Evolutionary conservation across 257 asterid species (phyloP).

Genomic region (Capsicum rhomboideum): DNA sequence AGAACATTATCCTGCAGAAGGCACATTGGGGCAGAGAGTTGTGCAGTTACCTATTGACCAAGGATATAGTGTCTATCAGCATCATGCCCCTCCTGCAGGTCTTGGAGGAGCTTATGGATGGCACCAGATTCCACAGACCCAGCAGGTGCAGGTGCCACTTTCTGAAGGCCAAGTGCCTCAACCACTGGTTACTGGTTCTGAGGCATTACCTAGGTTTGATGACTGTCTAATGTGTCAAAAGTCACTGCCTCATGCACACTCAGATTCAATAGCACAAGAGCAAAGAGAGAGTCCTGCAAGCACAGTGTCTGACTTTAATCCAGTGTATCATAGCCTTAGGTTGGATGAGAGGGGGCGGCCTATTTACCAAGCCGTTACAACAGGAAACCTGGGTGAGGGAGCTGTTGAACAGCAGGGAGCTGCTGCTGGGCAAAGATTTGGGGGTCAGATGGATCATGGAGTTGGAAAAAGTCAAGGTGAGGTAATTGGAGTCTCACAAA

Average conservation of each 20-base stretch:
- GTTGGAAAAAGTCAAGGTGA: conserved; percentile 29
- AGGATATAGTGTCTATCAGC: conserved; percentile 43
- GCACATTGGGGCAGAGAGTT: conserved; percentile 40
- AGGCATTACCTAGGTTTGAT: conserved; percentile 26
- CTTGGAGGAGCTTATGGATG: conserved; percentile 51
- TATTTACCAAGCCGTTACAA: conserved; percentile 23
- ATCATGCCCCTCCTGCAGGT: conserved; percentile 39
- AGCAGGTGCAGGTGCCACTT: conserved; percentile 1
- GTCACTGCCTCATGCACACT: conserved; percentile 93
- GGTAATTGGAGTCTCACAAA: conserved; percentile 26
- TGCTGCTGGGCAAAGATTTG: conserved; percentile 21
- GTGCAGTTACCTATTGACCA: conserved; percentile 54
- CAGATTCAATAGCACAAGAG: conserved; percentile 71
- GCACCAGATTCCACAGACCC: conserved; percentile 52
- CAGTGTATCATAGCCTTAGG: conserved; percentile 43
- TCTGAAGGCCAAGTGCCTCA: conserved; percentile 31
- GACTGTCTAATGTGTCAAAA: conserved; percentile 91
- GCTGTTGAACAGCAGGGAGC: conserved; percentile 29
- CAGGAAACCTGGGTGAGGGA: conserved; percentile 33
- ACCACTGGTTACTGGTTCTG: conserved; percentile 31
- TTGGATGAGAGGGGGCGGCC: conserved; percentile 62
- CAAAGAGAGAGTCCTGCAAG: conserved; percentile 43
- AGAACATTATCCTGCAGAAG: conserved; percentile 52
- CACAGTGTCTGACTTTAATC: conserved; percentile 32
- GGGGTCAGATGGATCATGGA: conserved; percentile 24